Conservation (phyloP, 495 filamentous ascomycete genomes). For the Penicillium robsamsonii region DNA sequence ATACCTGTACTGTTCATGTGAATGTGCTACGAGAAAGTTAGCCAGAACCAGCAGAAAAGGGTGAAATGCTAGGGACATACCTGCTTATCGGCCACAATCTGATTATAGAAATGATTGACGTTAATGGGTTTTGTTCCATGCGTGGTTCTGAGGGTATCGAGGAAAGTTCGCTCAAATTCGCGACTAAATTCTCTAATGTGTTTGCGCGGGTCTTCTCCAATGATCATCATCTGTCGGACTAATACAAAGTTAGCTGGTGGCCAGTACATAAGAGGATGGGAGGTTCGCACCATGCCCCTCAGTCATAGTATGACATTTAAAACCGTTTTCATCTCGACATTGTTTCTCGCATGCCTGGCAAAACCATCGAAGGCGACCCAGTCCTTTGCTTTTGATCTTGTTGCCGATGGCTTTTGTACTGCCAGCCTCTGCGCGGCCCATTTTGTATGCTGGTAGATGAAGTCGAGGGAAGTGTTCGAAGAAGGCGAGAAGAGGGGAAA, state of each 20-base stretch:
- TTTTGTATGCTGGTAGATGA: slow-evolving; percentile 43
- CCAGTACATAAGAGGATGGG: neutral
- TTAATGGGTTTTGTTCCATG: slow-evolving; percentile 86
- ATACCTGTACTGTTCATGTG: slow-evolving; percentile 85
- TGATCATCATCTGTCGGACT: slow-evolving; percentile 78
- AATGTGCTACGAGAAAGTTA: slow-evolving; percentile 50
- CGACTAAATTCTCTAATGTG: slow-evolving; percentile 71
- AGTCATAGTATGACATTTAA: slow-evolving; percentile 59
- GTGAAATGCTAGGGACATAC: neutral
- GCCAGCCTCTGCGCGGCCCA: slow-evolving; percentile 91
- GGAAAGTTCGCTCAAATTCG: slow-evolving; percentile 78
- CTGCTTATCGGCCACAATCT: slow-evolving; percentile 57
- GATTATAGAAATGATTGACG: slow-evolving; percentile 90
- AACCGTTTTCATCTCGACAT: slow-evolving; percentile 53
- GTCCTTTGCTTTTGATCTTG: slow-evolving; percentile 80
- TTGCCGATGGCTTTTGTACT: slow-evolving; percentile 83
- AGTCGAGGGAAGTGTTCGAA: neutral
- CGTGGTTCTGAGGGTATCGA: slow-evolving; percentile 66
- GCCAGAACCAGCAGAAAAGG: neutral
- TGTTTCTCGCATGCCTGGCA: slow-evolving; percentile 50
- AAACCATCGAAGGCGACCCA: slow-evolving; percentile 85
- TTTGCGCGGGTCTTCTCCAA: slow-evolving; percentile 80
- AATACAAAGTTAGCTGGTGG: neutral
- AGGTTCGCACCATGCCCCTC: neutral
- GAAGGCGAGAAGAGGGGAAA: neutral